A percentile compares a stretch with the other conserved stretches of the same genome.
Evolutionary conservation across 2,329 filamentous ascomycete genomes (phyloP).

Genomic region (Neospermospora avenae): DNA sequence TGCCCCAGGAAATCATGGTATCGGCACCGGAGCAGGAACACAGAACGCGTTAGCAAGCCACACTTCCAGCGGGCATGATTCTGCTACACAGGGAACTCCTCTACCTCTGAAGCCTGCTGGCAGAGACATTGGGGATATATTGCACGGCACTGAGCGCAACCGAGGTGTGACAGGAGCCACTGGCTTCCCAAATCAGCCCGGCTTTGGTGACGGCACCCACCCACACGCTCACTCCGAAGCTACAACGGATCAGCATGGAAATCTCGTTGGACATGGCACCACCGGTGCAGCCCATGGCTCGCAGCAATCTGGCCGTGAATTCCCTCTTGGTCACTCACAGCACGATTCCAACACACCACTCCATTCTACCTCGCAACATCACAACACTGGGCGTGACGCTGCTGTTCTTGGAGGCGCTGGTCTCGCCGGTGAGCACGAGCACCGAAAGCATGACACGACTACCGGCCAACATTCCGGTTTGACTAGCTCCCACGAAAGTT

Average conservation of each 20-base stretch:
- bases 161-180: conserved; percentile 20
- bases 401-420: conserved; percentile 7
- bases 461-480: neutral
- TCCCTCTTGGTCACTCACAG: conserved; percentile 10
- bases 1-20: conserved; percentile 17
- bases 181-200: conserved; percentile 9
- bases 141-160: conserved; percentile 26
- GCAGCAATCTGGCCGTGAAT: conserved; percentile 8
- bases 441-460: conserved; percentile 8
- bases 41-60: conserved; percentile 16
- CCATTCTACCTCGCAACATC: neutral
- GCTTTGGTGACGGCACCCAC: conserved; percentile 9
- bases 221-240: neutral
- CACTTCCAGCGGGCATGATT: conserved; percentile 15
- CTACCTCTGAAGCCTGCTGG: conserved; percentile 17
- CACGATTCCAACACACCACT: neutral
- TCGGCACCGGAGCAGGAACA: conserved; percentile 19
- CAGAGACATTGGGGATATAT: conserved; percentile 23
- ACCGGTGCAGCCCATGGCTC: conserved; percentile 1
- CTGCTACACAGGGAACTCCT: conserved; percentile 8
- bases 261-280: neutral
- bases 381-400: neutral
- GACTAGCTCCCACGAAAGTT: neutral
- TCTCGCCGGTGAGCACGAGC: conserved; percentile 11
- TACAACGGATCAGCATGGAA: conserved; percentile 4